Evolutionary conservation across 2,329 filamentous ascomycete species (phyloP), one percentile per base, ranked within the genome.

Genomic region (Xylaria sp.): DNA sequence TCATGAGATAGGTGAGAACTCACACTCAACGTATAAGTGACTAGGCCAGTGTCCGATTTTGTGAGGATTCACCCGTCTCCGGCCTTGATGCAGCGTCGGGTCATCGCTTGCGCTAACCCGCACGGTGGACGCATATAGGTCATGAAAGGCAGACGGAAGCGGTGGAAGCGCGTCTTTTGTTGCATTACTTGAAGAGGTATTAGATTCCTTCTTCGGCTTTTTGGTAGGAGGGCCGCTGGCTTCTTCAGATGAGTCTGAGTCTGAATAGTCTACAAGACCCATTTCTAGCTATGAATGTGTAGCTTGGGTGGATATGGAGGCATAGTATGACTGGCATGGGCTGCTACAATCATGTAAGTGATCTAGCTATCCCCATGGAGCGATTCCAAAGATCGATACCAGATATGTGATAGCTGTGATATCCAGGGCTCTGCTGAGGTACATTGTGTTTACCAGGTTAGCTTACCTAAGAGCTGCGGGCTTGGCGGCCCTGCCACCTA

Each of bases 11-110:
- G n/a, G 52, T 34, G 51, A 66, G 65, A 84, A 84, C 90, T 82
- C 85, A 97, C 96, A 99, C 83, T 98, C 95, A 66, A 97, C 85
- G 80, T 97, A 98, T 55, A 98, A 79, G 81, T 98, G 95, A 41
- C 91, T 94, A 1, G 95, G 94, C 96, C 96, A 99, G 80, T 94
- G 93, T 69, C 96, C 96, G 68, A 90, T 88, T 32, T 95, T 85
- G 81, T 99, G 96, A 28, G 95, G 94, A 58, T 90, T 92, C 66
- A 91, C 88, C 51, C 96, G 89, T 78, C 91, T 93, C 55, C 95
- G 90, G 63, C 96, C 96, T 39, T 91, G 92, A 80, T 99, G 96
- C 67, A 98, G 84, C 69, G 86, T 85, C 0, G 95, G 94, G 77
- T 97, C 92, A 81, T 98, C 96, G 74, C 85, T 86, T 50, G 91